These are phyloP conservation scores for Onygena corvina DNA, from an alignment of 2,329 filamentous ascomycete genomes.

Conservation along the genomic window DNA sequence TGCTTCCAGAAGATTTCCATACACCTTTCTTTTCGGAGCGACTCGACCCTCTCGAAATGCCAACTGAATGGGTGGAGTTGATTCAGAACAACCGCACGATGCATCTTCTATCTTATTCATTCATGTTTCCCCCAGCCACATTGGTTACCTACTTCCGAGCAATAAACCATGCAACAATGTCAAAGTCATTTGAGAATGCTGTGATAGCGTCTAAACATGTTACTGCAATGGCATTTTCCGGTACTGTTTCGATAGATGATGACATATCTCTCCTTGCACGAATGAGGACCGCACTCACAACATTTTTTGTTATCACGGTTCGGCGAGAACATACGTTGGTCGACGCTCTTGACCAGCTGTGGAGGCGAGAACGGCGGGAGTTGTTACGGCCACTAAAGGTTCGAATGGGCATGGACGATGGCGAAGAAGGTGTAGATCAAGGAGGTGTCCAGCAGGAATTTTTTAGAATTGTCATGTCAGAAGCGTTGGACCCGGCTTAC, in stretches of 20 bases:
- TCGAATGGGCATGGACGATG: constrained; percentile 65
- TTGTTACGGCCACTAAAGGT: constrained; percentile 78
- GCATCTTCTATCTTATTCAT: constrained; percentile 70
- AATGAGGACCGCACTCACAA: constrained; percentile 54
- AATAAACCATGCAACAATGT: constrained; percentile 81
- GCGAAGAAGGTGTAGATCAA: constrained; percentile 83
- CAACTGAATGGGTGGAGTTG: constrained; percentile 57
- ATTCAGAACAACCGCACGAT: constrained; percentile 49
- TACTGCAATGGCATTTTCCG: constrained; percentile 33
- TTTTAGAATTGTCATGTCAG: constrained; percentile 69
- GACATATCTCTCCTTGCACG: constrained; percentile 51
- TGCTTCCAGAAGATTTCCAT: constrained; percentile 58
- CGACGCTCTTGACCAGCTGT: constrained; percentile 77
- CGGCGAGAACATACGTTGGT: constrained; percentile 54
- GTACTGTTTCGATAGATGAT: constrained; percentile 39
- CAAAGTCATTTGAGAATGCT: constrained; percentile 60
- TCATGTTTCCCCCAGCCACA: constrained; percentile 60
- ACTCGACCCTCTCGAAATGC: constrained; percentile 62
- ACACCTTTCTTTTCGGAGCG: constrained; percentile 65
- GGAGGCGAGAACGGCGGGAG: constrained; percentile 72
- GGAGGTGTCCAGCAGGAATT: constrained; percentile 96
- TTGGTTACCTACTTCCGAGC: constrained; percentile 76
- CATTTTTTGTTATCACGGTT: constrained; percentile 59
- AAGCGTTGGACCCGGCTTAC: constrained; percentile 65
- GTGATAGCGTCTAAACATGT: constrained; percentile 37